Evolutionary conservation across 2,329 filamentous ascomycete genomes (phyloP), one percentile per base, ranked within the genome.

Genomic region (Parascedosporium putredinis): DNA sequence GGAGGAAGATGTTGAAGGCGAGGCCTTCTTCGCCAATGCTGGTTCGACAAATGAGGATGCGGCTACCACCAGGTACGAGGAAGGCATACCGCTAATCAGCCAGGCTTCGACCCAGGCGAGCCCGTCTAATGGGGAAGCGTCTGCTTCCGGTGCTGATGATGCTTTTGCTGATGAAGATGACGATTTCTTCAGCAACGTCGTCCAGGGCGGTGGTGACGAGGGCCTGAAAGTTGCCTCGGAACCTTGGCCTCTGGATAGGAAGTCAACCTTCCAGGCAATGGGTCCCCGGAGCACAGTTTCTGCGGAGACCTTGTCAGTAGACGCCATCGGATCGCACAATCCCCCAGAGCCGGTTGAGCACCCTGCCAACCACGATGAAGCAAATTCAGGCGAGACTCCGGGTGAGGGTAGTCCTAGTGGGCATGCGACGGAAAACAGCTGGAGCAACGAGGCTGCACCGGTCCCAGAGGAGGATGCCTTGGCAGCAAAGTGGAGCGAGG

Each of bases 401-500:
- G n/a, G n/a, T n/a, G n/a, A n/a, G n/a, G n/a, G n/a, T n/a, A n/a
- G n/a, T n/a, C n/a, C n/a, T n/a, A n/a, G n/a, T n/a, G n/a, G n/a
- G n/a, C n/a, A n/a, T n/a, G n/a, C n/a, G n/a, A n/a, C n/a, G n/a
- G n/a, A n/a, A n/a, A n/a, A n/a, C n/a, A n/a, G n/a, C n/a, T n/a
- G n/a, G n/a, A 54, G 55, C 12, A 50, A 54, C 34, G 55, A 59
- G 38, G 46, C 53, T 9, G 55, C 58, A 14, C 56, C 58, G 4
- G 69, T 76, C 5, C 76, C 83, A 38, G 86, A 91, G 59, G 24
- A 42, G 18, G 47, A 38, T 38, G 47, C 36, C 14, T 64, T 93
- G 36, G 84, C 85, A 43, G 86, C 86, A 16, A 83, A 88, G 56
- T 95, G 91, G 87, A 79, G 88, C 55, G 84, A 86, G 44, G 86